These are phyloP conservation scores for Parascedosporium putredinis DNA, from an alignment of 2,329 filamentous ascomycete species.

Conservation along the genomic window DNA sequence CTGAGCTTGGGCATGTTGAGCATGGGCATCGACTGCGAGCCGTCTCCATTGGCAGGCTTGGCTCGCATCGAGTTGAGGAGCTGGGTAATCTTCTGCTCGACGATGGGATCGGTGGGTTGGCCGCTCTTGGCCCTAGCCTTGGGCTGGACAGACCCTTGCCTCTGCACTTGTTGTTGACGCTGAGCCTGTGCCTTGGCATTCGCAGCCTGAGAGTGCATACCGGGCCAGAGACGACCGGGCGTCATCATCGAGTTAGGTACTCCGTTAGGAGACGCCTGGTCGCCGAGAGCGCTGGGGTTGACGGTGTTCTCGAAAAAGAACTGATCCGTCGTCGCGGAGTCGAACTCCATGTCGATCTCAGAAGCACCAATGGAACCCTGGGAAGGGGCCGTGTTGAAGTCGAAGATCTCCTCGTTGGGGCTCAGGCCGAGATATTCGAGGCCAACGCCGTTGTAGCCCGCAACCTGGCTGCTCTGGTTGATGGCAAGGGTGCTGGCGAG, in stretches of 20 bases:
- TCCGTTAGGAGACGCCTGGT: conserved; percentile 36
- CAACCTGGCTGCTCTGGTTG: conserved; percentile 50
- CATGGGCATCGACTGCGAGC: conserved; percentile 35
- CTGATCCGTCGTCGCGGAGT: conserved; percentile 36
- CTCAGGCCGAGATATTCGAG: conserved; percentile 45
- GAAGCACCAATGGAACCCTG: conserved; percentile 46
- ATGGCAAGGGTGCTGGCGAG: conserved; percentile 70
- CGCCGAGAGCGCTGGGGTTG: conserved; percentile 62
- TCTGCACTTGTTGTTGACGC: conserved; percentile 42
- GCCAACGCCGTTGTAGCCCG: conserved; percentile 40
- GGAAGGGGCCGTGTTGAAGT: conserved; percentile 61
- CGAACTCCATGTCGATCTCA: conserved; percentile 55
- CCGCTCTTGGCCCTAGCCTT: conserved; percentile 39
- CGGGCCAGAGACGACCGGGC: conserved; percentile 70
- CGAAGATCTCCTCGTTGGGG: conserved; percentile 56
- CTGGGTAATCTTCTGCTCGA: conserved; percentile 90
- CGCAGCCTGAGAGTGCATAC: conserved; percentile 86
- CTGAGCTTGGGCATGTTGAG: conserved; percentile 62
- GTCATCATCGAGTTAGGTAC: conserved; percentile 30
- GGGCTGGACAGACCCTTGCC: conserved; percentile 33
- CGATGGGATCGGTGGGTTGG: conserved; percentile 54
- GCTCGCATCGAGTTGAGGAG: conserved; percentile 87
- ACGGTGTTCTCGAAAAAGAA: conserved; percentile 57
- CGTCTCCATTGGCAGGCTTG: conserved; percentile 41
- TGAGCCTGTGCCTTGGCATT: conserved; percentile 62